phyloP scores from a whole-genome alignment of 257 asterid genomes.

The Gentiana macrophylla region DNA sequence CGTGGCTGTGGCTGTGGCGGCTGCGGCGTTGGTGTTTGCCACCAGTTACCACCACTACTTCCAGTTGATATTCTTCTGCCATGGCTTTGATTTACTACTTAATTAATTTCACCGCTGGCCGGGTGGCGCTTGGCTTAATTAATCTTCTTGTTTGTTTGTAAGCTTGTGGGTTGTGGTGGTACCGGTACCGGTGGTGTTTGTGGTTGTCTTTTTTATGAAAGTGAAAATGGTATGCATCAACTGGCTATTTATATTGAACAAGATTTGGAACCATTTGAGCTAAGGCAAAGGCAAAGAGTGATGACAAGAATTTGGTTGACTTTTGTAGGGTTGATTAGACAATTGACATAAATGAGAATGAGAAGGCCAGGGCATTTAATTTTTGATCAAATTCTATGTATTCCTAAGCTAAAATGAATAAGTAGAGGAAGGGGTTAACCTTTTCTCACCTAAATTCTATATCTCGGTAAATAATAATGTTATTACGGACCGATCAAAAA shows the following conservation, averaged over 20 bases:
- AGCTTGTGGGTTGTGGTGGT: slow-evolving; percentile 6
- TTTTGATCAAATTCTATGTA: slow-evolving; percentile 35
- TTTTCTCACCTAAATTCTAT: too few relatives aligned
- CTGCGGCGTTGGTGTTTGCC: slow-evolving; percentile 51
- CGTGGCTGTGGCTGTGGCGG: too few relatives aligned
- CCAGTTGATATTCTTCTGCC: slow-evolving; percentile 72
- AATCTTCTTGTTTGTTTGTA: slow-evolving; percentile 6
- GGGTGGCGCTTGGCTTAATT: slow-evolving; percentile 5
- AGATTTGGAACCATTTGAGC: slow-evolving; percentile 1
- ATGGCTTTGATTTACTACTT: slow-evolving; percentile 14
- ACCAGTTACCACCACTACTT: slow-evolving; percentile 74
- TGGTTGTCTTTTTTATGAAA: slow-evolving; percentile 26
- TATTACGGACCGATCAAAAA: too few relatives aligned
- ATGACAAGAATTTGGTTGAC: slow-evolving; percentile 63
- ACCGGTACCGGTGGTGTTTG: neutral
- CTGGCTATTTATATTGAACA: slow-evolving; percentile 40
- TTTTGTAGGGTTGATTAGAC: slow-evolving; percentile 37
- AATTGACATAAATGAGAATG: too few relatives aligned
- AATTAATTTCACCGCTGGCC: too few relatives aligned
- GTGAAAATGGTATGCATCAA: slow-evolving; percentile 38
- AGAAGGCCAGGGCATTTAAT: slow-evolving; percentile 34
- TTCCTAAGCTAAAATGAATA: slow-evolving; percentile 17
- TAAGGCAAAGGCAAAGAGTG: slow-evolving; percentile 9
- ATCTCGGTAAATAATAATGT: too few relatives aligned
- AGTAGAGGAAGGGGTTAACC: neutral